A percentile compares a stretch with the other conserved stretches of the same genome.
These are phyloP conservation scores for Protoeuglena noctilucae DNA, from an alignment of 139 green algal species.

Conservation along the genomic window DNA sequence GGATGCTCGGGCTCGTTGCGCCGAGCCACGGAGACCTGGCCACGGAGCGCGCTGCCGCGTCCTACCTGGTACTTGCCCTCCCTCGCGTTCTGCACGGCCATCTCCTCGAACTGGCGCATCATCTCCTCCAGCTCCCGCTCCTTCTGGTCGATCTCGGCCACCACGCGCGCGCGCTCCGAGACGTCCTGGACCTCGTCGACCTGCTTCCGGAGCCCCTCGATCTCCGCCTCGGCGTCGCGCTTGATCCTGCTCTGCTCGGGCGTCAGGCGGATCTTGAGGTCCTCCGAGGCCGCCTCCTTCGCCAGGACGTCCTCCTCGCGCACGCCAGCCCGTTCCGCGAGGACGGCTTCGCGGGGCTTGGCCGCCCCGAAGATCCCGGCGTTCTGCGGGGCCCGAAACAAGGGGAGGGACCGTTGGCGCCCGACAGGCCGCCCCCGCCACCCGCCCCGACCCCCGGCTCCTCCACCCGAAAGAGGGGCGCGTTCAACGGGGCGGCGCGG, in stretches of 20 bases:
- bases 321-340: constrained; percentile 38
- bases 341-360: constrained; percentile 47
- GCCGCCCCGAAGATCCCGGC: constrained; percentile 35
- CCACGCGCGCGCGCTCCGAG: neutral
- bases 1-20: no score
- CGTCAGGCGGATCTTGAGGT: constrained; percentile 26
- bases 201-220: neutral
- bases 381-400: no score
- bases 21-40: no score
- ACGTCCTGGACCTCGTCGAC: neutral
- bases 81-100: neutral
- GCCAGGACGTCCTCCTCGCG: constrained; percentile 53
- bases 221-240: neutral
- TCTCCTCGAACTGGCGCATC: neutral
- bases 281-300: constrained; percentile 44
- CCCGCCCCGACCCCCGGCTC: no score
- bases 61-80: neutral
- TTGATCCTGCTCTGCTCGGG: neutral
- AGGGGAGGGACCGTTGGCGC: no score
- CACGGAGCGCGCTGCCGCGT: no score
- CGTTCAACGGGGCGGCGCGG: no score
- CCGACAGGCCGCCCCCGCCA: no score
- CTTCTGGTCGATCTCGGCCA: neutral
- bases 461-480: no score
- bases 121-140: neutral